Percentiles rank a stretch among this genome's conserved stretches.
phyloP scores from a whole-genome alignment of 2,329 filamentous ascomycete species.

The Fusarium denticulatum region DNA sequence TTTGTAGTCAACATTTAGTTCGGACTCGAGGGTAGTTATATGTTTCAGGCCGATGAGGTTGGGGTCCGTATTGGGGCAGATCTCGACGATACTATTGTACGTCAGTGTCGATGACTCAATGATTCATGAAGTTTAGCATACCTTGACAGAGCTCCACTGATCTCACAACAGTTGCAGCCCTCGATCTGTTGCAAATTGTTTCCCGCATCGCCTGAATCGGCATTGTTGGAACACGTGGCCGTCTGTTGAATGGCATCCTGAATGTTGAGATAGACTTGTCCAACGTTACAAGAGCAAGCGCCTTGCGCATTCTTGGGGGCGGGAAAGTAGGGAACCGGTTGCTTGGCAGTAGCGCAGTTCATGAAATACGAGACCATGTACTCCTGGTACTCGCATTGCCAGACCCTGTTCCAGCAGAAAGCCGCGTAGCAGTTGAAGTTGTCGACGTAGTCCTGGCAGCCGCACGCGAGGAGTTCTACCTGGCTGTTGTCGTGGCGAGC shows the following conservation, averaged over 20 bases:
- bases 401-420: background rate
- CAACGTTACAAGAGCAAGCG: background rate
- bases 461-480: background rate
- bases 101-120: background rate
- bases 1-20: background rate
- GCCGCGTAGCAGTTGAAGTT: background rate
- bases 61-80: background rate
- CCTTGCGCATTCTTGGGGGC: background rate
- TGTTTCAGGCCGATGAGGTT: background rate
- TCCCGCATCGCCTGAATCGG: background rate
- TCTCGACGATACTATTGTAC: background rate
- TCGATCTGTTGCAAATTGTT: background rate
- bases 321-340: background rate
- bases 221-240: background rate
- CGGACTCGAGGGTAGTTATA: background rate
- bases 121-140: rapidly evolving
- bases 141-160: background rate
- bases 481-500: background rate
- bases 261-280: background rate
- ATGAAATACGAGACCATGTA: background rate
- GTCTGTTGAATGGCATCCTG: background rate
- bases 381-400: background rate
- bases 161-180: background rate
- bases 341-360: background rate
- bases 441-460: background rate